Evolutionary conservation across 2,329 filamentous ascomycete species (phyloP), one percentile per base, ranked within the genome.

Genomic region (Aureobasidium uvarum): DNA sequence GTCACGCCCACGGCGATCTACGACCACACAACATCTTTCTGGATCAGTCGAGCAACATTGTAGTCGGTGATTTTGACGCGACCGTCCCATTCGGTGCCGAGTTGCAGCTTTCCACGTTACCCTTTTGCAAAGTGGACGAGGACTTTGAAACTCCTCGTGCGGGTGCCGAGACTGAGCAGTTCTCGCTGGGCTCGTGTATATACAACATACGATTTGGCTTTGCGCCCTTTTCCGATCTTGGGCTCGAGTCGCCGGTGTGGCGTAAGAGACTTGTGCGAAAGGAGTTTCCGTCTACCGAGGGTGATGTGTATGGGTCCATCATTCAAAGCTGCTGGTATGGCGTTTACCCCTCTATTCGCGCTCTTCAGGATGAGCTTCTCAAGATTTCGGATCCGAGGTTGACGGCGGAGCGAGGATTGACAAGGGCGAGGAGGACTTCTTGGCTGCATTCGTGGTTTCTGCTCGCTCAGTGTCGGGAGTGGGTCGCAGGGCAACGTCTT

Each of bases 211-310:
- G 56, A 3, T 60, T 39, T n/a, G 56, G 56, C 0, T 28, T 25
- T 50, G 0, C 31, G 10, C 56, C 56, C 18, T 62, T 39, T 18
- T 36, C 56, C 2, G 41, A 62, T 13, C 43, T 59, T 18, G 25
- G 33, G 43, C 43, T 62, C 43, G 56, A 62, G 2, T 62, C 56
- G 23, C 56, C 56, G 4, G 56, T 62, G 8, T 62, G 56, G 43
- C 55, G 55, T 16, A 10, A 48, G 25, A 59, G 2, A 41, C 55
- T 59, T 33, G 55, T 25, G 16, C 16, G 55, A 36, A 48, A 38
- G 16, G 41, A 59, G 41, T 59, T 48, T 23, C 55, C 55, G 3
- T 8, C 55, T 59, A 48, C 41, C 3, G 2, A 14, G 16, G 10
- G 14, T 14, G 28, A 60, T 8, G 10, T 36, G 11, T 60, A 60